These are phyloP conservation scores for Silybum marianum DNA, from an alignment of 129 eudicot species.

Conservation along the genomic window DNA sequence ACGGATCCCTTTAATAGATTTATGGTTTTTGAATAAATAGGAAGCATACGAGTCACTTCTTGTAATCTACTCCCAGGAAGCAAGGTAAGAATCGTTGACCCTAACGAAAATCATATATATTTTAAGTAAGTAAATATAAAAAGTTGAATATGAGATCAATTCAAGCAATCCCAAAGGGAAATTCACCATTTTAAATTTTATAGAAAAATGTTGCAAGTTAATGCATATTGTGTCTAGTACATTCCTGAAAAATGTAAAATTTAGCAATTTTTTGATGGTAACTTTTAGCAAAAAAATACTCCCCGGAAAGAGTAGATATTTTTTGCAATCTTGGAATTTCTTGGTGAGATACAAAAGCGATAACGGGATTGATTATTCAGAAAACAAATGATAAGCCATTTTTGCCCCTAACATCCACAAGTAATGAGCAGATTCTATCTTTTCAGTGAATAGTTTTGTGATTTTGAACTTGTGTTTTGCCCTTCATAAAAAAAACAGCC, in stretches of 20 bases:
- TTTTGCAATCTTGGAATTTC: not conserved
- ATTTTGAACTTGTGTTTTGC: not conserved
- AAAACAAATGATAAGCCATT: not conserved
- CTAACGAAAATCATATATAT: conserved; percentile 32
- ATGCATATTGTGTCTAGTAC: not conserved
- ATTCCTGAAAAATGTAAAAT: not conserved
- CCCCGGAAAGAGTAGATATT: not conserved
- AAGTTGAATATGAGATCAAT: not conserved
- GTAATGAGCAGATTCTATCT: not conserved
- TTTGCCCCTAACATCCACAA: not conserved
- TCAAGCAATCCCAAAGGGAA: not conserved
- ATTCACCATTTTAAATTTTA: not conserved
- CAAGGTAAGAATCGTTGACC: conserved; percentile 56
- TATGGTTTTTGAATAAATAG: conserved; percentile 67
- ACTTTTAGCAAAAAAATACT: not conserved
- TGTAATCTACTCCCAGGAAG: conserved; percentile 97
- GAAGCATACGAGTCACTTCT: conserved; percentile 91
- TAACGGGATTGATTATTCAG: not conserved
- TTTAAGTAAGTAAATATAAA: not conserved
- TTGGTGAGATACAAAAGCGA: not conserved
- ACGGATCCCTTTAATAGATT: conserved; percentile 49
- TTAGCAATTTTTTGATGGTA: not conserved
- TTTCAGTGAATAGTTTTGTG: not conserved
- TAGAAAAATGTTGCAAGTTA: not conserved
- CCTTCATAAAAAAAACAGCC: not conserved